Evolutionary conservation across 495 filamentous ascomycete species (phyloP).

Genomic region (Podospora anserina): DNA sequence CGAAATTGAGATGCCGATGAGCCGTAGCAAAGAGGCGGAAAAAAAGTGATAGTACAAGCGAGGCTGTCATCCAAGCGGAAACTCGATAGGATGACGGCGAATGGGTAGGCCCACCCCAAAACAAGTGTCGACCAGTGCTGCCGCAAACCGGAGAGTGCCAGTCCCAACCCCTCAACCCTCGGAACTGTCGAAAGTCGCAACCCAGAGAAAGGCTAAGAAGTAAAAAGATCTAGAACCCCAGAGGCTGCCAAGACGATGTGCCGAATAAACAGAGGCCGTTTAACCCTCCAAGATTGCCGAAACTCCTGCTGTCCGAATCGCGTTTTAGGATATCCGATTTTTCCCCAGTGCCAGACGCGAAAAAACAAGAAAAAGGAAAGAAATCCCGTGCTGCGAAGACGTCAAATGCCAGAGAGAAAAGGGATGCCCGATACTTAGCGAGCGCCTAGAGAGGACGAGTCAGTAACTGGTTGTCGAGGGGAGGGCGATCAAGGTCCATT

Average conservation of each 20-base stretch:
- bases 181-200: conserved; percentile 34
- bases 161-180: conserved; percentile 28
- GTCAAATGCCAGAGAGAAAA: conserved; percentile 15
- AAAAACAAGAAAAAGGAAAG: conserved; percentile 29
- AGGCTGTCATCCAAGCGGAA: conserved; percentile 31
- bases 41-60: conserved; percentile 39
- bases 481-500: conserved; percentile 9
- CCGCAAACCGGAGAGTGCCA: conserved; percentile 27
- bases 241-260: conserved; percentile 21
- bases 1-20: conserved; percentile 27
- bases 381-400: conserved; percentile 27
- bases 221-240: conserved; percentile 29
- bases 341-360: conserved; percentile 34
- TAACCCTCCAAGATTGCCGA: conserved; percentile 36
- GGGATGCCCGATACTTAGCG: conserved; percentile 22
- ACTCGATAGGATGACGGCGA: conserved; percentile 17
- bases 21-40: conserved; percentile 33
- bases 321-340: conserved; percentile 42
- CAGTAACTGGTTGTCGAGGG: background rate
- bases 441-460: background rate
- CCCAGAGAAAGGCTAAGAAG: conserved; percentile 20
- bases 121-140: conserved; percentile 33
- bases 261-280: conserved; percentile 31
- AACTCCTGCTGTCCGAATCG: conserved; percentile 36
- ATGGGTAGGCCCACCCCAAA: conserved; percentile 13